Percentiles rank a stretch among this genome's conserved stretches.
Evolutionary conservation across 345 rosid genomes (phyloP).

Genomic region (Linum trigynum): DNA sequence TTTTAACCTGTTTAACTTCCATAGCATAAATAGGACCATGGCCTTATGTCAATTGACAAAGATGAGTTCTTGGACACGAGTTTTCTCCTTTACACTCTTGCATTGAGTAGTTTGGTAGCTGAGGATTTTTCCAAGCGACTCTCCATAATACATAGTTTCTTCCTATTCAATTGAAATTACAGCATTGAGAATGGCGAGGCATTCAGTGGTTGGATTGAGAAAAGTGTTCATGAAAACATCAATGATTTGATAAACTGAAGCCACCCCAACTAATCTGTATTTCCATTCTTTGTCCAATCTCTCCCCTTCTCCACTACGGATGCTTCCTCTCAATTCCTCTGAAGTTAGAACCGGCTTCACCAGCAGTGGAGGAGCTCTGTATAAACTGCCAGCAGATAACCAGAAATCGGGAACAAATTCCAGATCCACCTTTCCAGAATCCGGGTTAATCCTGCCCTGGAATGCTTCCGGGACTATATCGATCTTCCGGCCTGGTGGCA

Average conservation of each 20-base stretch:
- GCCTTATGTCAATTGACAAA: not conserved
- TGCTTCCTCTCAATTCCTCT: slow-evolving; percentile 52
- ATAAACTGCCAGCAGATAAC: slow-evolving; percentile 58
- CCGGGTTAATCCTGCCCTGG: slow-evolving; percentile 41
- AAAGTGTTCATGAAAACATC: slow-evolving; percentile 66
- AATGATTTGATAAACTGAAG: slow-evolving; percentile 46
- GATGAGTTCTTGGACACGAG: not conserved
- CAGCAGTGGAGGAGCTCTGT: slow-evolving; percentile 62
- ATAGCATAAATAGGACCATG: not conserved
- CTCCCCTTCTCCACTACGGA: slow-evolving; percentile 57
- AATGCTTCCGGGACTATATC: slow-evolving; percentile 65
- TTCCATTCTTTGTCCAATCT: slow-evolving; percentile 52
- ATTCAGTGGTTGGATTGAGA: slow-evolving; percentile 38
- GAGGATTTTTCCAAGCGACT: too few species aligned
- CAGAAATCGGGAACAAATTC: slow-evolving; percentile 58
- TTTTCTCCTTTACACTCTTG: too few species aligned
- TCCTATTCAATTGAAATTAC: slow-evolving; percentile 18
- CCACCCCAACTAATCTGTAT: slow-evolving; percentile 81
- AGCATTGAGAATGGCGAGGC: slow-evolving; percentile 46
- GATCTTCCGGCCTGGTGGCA: slow-evolving; percentile 72
- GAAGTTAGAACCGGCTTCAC: slow-evolving; percentile 66
- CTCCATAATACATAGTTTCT: too few species aligned
- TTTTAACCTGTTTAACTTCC: too few species aligned
- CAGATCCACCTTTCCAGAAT: slow-evolving; percentile 75
- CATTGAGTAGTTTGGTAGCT: too few species aligned